Base-by-base conservation (phyloP, 208 protist genomes). In the Angomonas deanei region DNA sequence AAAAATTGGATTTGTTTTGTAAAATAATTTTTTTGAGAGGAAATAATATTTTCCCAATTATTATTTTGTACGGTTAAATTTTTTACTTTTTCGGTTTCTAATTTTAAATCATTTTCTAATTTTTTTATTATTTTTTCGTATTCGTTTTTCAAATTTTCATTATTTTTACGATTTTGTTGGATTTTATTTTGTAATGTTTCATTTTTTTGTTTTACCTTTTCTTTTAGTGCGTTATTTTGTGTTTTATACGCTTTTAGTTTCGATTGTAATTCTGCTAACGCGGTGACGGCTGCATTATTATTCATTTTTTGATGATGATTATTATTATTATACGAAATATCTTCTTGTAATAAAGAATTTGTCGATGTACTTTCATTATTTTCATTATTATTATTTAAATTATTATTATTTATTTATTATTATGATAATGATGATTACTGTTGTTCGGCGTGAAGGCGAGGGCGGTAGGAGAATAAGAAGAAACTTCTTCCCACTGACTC, bases 21-120 rank as follows among this genome's bases (percentile, higher is more conserved):
- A 53, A 21, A 17, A 53, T 27, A 53, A 15, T 27, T 21, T 53
- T 53, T 53, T 53, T 53, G 47, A 53, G 11, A 27, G 23, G 23
- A 53, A 26, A 53, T 17, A 27, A 53, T 53, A 17, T 53, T 53
- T 53, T 53, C 47, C 23, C 47, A 42, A 42, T 42, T 42, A n/a
- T 42, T 42, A 42, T 42, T 42, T 42, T 42, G 36, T n/a, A 42
- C 8, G 36, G 36, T n/a, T 42, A 42, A 42, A 42, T 15, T 8
- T n/a, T 42, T 15, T 15, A 42, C 8, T n/a, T 42, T 42, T 42
- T 42, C 36, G 8, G 11, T 8, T n/a, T n/a, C 11, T n/a, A 42
- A 10, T 53, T 26, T 53, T 21, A 21, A 21, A 21, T 53, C 47
- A 21, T 17, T 11, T 53, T 53, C 47, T n/a, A n/a, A n/a, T 42